phyloP scores from a whole-genome alignment of 306 rosid genomes.

The Carpinus fangiana region DNA sequence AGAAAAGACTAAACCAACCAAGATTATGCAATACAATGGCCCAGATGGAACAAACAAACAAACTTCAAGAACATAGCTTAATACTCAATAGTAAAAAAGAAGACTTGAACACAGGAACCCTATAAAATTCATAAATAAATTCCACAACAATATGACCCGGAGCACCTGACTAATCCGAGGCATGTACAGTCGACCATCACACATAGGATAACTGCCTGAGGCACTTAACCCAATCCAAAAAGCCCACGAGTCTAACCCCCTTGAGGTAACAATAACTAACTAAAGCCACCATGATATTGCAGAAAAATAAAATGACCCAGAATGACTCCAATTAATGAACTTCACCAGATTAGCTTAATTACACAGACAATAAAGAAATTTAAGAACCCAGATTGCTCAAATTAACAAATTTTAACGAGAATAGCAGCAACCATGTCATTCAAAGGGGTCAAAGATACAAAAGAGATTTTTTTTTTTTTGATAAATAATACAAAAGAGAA shows the following conservation, averaged over 20 bases:
- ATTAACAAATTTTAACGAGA: background rate
- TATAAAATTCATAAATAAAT: background rate
- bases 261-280: background rate
- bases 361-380: background rate
- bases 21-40: background rate
- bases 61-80: background rate
- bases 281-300: background rate
- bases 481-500: background rate
- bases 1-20: background rate
- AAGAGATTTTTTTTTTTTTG: no score
- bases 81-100: background rate
- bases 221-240: background rate
- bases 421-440: background rate
- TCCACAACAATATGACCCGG: background rate
- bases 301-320: background rate
- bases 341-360: background rate
- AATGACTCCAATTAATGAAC: background rate
- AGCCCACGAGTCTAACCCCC: background rate
- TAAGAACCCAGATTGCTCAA: background rate
- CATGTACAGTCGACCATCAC: background rate
- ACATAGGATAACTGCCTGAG: background rate
- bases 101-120: background rate
- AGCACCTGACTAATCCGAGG: background rate
- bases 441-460: background rate
- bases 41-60: background rate